Evolutionary conservation across 2,329 filamentous ascomycete genomes (phyloP).

Genomic region (Cladosporium sp.): DNA sequence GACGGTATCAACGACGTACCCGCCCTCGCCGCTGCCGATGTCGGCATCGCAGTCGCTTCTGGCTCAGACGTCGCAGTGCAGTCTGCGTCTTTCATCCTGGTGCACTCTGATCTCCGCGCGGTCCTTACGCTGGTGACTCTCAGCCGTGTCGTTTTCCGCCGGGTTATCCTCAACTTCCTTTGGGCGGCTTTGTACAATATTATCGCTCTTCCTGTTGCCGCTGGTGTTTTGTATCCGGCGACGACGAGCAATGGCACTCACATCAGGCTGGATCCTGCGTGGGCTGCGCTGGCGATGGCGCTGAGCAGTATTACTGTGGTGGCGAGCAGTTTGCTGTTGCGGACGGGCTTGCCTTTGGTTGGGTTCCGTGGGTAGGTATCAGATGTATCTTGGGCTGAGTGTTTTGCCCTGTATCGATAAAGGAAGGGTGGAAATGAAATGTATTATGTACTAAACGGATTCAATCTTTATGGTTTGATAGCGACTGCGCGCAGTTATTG

Average conservation of each 20-base stretch:
- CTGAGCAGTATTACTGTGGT: slow-evolving; percentile 89
- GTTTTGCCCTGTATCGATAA: no score
- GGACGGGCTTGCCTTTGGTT: slow-evolving; percentile 48
- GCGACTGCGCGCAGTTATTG: no score
- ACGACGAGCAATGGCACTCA: slow-evolving; percentile 48
- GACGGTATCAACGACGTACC: slow-evolving; percentile 87
- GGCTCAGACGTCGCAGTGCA: slow-evolving; percentile 82
- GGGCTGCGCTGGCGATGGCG: slow-evolving; percentile 91
- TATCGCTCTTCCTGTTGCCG: slow-evolving; percentile 75
- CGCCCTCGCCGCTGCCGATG: slow-evolving; percentile 75
- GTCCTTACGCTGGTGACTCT: slow-evolving; percentile 74
- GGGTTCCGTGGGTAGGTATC: slow-evolving; percentile 38
- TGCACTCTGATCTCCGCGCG: slow-evolving; percentile 64
- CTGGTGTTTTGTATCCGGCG: slow-evolving; percentile 72
- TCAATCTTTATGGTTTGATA: not conserved
- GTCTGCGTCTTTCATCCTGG: slow-evolving; percentile 76
- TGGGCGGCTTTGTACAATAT: slow-evolving; percentile 86
- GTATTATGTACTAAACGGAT: not conserved
- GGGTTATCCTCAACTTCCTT: slow-evolving; percentile 80
- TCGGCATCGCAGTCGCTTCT: slow-evolving; percentile 78
- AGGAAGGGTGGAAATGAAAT: not conserved
- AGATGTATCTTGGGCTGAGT: no score
- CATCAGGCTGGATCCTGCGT: slow-evolving; percentile 71
- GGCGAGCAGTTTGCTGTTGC: slow-evolving; percentile 73
- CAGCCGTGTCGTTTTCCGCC: slow-evolving; percentile 68